Percentiles rank a stretch among this genome's conserved stretches.
phyloP scores from a whole-genome alignment of 306 rosid species.

The Mimosa bimucronata region DNA sequence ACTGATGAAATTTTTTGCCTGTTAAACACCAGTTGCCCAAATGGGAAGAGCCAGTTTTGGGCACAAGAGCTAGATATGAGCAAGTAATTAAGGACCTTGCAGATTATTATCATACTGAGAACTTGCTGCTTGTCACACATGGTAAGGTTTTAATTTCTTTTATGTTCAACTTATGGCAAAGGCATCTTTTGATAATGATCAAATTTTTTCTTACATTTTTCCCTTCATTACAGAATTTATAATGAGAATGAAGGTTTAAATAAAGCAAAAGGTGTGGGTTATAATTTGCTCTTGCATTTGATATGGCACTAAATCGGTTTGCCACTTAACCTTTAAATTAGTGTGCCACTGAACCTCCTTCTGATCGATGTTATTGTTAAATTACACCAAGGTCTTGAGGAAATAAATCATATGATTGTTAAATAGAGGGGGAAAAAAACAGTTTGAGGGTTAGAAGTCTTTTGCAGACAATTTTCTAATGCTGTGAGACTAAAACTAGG shows the following conservation, averaged over 20 bases:
- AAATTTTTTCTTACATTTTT: neutral
- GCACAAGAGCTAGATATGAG: slow-evolving; percentile 62
- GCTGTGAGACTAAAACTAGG: neutral
- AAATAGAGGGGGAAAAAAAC: neutral
- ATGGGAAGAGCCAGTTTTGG: slow-evolving; percentile 60
- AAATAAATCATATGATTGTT: neutral
- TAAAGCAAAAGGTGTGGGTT: neutral
- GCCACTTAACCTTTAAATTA: neutral
- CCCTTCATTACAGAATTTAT: slow-evolving; percentile 13
- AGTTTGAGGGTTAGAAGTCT: neutral
- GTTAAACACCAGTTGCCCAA: slow-evolving; percentile 64
- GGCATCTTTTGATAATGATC: neutral
- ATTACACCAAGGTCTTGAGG: neutral
- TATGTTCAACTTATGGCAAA: neutral
- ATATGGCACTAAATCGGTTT: neutral
- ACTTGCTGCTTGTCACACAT: slow-evolving; percentile 90
- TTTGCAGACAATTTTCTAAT: too few relatives aligned
- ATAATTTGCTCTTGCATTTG: neutral
- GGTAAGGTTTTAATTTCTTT: slow-evolving; percentile 47
- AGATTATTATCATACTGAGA: slow-evolving; percentile 66
- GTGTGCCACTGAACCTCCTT: neutral
- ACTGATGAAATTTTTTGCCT: slow-evolving; percentile 24
- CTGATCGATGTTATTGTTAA: neutral
- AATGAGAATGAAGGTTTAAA: slow-evolving; percentile 2
- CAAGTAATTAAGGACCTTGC: slow-evolving; percentile 70